Evolutionary conservation across 2,329 filamentous ascomycete genomes (phyloP).

Genomic region (Akanthomyces uredinophilus): DNA sequence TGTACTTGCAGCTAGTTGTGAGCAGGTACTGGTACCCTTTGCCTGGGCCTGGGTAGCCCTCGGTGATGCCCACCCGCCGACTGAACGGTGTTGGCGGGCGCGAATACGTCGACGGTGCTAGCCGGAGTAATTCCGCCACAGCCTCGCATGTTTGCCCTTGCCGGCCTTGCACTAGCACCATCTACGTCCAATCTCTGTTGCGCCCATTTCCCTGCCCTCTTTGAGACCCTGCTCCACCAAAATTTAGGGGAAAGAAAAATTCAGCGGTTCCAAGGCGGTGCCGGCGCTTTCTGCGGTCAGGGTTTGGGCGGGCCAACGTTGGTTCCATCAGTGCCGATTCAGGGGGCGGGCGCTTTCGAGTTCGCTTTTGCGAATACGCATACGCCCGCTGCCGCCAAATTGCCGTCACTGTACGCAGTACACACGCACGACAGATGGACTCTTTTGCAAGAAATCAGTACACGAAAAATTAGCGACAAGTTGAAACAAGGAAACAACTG

Average conservation of each 20-base stretch:
- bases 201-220: neutral
- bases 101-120: neutral
- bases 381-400: neutral
- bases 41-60: too few relatives aligned
- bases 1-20: too few relatives aligned
- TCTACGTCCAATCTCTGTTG: neutral
- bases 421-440: too few relatives aligned
- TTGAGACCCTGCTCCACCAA: neutral
- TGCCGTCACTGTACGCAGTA: neutral
- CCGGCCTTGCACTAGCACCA: slow-evolving; percentile 8
- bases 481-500: too few relatives aligned
- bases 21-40: too few relatives aligned
- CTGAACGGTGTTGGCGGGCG: too few relatives aligned
- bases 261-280: neutral
- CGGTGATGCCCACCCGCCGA: too few relatives aligned
- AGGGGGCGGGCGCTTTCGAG: neutral
- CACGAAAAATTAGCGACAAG: too few relatives aligned
- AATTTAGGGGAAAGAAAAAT: neutral
- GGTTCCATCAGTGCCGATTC: neutral
- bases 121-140: neutral
- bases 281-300: neutral
- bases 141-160: neutral
- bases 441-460: too few relatives aligned
- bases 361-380: slow-evolving; percentile 11
- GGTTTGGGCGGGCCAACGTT: neutral